A percentile compares a stretch with the other conserved stretches of the same genome.
Conservation (phyloP, 306 rosid genomes). For the Carpinus viminea region DNA sequence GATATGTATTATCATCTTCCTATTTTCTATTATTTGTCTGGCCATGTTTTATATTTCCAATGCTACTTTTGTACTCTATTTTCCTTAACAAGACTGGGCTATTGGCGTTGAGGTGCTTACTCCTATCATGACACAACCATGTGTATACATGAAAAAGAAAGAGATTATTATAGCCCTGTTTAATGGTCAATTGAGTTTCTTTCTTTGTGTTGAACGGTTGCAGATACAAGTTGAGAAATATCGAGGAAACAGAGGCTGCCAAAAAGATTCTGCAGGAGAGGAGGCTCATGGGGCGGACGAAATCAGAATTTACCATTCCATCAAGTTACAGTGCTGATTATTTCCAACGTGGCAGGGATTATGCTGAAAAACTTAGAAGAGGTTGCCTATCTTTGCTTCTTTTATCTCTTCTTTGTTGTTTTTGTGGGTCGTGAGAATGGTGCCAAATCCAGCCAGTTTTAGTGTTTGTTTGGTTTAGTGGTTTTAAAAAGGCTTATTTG, state of each 20-base stretch:
- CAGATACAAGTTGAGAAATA: constrained; percentile 88
- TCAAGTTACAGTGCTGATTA: constrained; percentile 94
- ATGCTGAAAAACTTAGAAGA: constrained; percentile 96
- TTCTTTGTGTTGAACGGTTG: constrained; percentile 12
- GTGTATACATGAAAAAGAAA: background rate
- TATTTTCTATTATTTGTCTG: background rate
- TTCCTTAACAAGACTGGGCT: background rate
- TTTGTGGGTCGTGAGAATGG: background rate
- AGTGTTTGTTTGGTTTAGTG: no score
- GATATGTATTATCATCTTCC: background rate
- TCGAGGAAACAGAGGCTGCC: constrained; percentile 98
- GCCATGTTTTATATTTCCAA: background rate
- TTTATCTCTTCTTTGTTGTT: background rate
- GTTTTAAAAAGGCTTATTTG: no score
- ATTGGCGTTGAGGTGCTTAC: background rate
- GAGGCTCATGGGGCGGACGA: constrained; percentile 77
- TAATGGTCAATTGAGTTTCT: constrained; percentile 9
- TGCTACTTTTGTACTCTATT: background rate
- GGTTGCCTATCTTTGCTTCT: constrained; percentile 43
- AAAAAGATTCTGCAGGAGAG: constrained; percentile 93
- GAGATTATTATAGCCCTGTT: background rate
- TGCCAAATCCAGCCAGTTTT: background rate
- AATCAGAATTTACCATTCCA: constrained; percentile 87
- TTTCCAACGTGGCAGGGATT: constrained; percentile 99
- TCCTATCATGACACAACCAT: background rate